Conservation (phyloP, 768 basidiomycete genomes). For the Russula ochroleuca region DNA sequence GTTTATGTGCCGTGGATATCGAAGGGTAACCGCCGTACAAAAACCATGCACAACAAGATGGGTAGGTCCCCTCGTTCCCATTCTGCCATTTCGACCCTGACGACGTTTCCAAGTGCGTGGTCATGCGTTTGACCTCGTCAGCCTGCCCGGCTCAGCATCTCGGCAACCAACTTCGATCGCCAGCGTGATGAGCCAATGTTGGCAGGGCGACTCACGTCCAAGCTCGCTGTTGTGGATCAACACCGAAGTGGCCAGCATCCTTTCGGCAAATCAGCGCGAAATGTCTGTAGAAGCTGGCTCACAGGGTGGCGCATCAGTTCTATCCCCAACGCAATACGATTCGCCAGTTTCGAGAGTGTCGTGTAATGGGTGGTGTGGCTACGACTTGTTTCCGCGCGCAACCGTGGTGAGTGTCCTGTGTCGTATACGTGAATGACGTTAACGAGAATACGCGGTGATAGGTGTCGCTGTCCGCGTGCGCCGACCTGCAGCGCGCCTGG, state of each 20-base stretch:
- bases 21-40: slow-evolving; percentile 26
- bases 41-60: slow-evolving; percentile 18
- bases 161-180: neutral
- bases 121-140: neutral
- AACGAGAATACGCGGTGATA: neutral
- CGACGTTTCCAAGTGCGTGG: neutral
- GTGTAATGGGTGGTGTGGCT: slow-evolving; percentile 28
- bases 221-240: neutral
- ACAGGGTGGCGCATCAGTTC: neutral
- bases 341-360: slow-evolving; percentile 23
- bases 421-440: neutral
- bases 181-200: neutral
- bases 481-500: slow-evolving; percentile 28
- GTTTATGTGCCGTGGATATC: slow-evolving; percentile 30
- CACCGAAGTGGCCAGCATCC: neutral
- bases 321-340: slow-evolving; percentile 10
- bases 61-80: slow-evolving; percentile 8
- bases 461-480: slow-evolving; percentile 28
- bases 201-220: neutral
- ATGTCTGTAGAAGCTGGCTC: neutral
- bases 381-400: neutral
- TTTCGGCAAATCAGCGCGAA: neutral
- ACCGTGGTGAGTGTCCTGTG: slow-evolving; percentile 4
- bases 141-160: neutral
- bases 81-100: neutral